These are phyloP conservation scores for Canavalia ensiformis DNA, from an alignment of 306 rosid genomes.

Conservation along the genomic window DNA sequence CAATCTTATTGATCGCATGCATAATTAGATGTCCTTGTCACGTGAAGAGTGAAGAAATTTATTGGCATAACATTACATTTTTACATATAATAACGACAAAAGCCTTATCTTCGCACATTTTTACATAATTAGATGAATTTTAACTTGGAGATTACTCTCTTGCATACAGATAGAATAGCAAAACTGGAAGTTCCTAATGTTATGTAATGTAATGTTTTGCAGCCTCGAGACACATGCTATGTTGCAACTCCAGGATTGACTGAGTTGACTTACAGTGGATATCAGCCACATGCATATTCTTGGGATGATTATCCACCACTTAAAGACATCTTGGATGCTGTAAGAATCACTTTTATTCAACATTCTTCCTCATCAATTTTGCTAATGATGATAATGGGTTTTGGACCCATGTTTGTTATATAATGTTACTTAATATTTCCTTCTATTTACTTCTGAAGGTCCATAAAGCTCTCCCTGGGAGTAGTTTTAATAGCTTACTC, in stretches of 20 bases:
- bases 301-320: slow-evolving; percentile 92
- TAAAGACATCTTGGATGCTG: slow-evolving; percentile 78
- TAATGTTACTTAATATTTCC: slow-evolving; percentile 15
- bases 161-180: background rate
- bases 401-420: background rate
- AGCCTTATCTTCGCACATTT: background rate
- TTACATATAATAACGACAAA: too few species aligned
- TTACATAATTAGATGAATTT: background rate
- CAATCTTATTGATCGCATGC: too few species aligned
- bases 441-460: slow-evolving; percentile 62
- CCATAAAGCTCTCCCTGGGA: slow-evolving; percentile 89
- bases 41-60: background rate
- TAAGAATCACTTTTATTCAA: slow-evolving; percentile 47
- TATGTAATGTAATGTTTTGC: slow-evolving; percentile 48
- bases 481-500: slow-evolving; percentile 89
- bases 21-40: background rate
- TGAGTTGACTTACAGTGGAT: slow-evolving; percentile 80
- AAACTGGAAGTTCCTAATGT: background rate
- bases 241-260: slow-evolving; percentile 88
- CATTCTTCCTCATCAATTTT: slow-evolving; percentile 32
- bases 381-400: slow-evolving; percentile 9
- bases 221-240: slow-evolving; percentile 95
- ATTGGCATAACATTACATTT: background rate
- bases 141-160: background rate
- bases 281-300: slow-evolving; percentile 78